Evolutionary conservation across 805 yeast genomes (phyloP).

Genomic region (Metschnikowia kofuensis): DNA sequence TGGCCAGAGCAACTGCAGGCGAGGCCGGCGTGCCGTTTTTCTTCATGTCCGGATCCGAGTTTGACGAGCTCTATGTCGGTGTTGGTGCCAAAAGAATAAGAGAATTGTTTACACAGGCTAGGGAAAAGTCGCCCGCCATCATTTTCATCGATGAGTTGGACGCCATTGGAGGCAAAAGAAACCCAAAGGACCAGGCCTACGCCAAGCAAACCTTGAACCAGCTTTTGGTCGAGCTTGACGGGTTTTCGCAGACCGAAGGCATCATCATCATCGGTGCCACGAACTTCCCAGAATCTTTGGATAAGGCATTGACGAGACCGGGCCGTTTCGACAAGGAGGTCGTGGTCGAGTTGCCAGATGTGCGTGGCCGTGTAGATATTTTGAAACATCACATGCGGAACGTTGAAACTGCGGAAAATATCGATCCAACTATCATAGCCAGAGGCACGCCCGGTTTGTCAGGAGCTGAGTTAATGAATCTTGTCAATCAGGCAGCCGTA

Average conservation of each 20-base stretch:
- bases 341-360: constrained; percentile 94
- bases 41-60: constrained; percentile 98
- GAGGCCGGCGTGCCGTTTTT: constrained; percentile 99
- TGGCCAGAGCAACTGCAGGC: constrained; percentile 98
- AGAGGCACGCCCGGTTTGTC: constrained; percentile 97
- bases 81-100: constrained; percentile 98
- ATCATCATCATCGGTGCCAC: constrained; percentile 97
- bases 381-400: constrained; percentile 88
- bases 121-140: constrained; percentile 94
- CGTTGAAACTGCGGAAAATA: constrained; percentile 79
- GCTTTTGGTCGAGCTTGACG: constrained; percentile 92
- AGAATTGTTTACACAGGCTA: constrained; percentile 88
- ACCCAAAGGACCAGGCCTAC: constrained; percentile 96
- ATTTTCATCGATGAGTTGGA: constrained; percentile 97
- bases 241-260: constrained; percentile 88
- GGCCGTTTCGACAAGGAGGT: constrained; percentile 97
- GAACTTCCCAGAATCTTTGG: constrained; percentile 94
- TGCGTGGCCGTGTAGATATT: constrained; percentile 93
- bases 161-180: constrained; percentile 97
- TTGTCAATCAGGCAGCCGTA: constrained; percentile 97
- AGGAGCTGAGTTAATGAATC: constrained; percentile 96
- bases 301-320: constrained; percentile 96
- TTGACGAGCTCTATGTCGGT: constrained; percentile 97
- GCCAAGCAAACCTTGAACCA: constrained; percentile 97
- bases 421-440: constrained; percentile 86